phyloP scores from a whole-genome alignment of 2,329 filamentous ascomycete species.

The Paraconiothyrium sp. region DNA sequence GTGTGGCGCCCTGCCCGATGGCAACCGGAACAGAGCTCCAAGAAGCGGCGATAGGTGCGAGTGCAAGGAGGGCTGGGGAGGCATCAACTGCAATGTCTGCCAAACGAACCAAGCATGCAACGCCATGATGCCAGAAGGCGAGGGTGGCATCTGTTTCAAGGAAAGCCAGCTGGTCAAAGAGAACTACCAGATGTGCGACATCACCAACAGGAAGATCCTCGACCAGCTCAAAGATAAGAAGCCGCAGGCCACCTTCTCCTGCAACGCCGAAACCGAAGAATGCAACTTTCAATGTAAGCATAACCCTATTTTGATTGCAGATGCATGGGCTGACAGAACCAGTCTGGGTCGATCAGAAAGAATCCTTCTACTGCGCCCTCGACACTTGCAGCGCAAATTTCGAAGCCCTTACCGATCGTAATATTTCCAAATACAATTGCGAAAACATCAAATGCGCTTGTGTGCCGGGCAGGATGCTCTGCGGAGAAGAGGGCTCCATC shows the following conservation, averaged over 20 bases:
- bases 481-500: conserved; percentile 88
- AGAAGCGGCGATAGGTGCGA: conserved; percentile 77
- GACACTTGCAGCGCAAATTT: conserved; percentile 79
- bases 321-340: conserved; percentile 36
- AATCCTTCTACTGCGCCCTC: conserved; percentile 96
- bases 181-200: conserved; percentile 98
- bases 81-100: conserved; percentile 98
- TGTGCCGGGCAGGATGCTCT: conserved; percentile 91
- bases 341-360: conserved; percentile 94
- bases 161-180: conserved; percentile 89
- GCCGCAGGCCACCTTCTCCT: conserved; percentile 94
- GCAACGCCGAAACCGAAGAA: conserved; percentile 74
- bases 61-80: conserved; percentile 92
- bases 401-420: conserved; percentile 73
- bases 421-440: conserved; percentile 86
- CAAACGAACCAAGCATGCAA: conserved; percentile 83
- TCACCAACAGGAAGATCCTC: conserved; percentile 94
- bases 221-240: conserved; percentile 84
- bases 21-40: conserved; percentile 75
- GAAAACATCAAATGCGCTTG: conserved; percentile 86
- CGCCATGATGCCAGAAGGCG: conserved; percentile 82
- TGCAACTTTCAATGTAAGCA: conserved; percentile 94
- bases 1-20: conserved; percentile 87
- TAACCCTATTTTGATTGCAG: neutral
- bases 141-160: conserved; percentile 90